Evolutionary conservation across 164 flowering plant genomes (phyloP).

Genomic region (Akebia trifoliata): DNA sequence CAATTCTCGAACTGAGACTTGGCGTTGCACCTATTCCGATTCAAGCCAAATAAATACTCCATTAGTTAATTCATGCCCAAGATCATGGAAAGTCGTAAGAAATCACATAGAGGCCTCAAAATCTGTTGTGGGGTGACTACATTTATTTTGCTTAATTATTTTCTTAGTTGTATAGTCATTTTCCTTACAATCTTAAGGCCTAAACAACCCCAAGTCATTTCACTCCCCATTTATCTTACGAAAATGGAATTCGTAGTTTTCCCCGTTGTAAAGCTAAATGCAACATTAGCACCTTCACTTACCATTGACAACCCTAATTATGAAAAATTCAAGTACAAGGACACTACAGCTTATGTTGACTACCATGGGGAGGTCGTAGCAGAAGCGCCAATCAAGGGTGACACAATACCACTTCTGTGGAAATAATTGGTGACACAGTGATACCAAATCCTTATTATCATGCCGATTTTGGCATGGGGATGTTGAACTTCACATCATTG

Average conservation of each 20-base stretch:
- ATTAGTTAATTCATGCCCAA: no score
- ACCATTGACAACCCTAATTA: slow-evolving; percentile 35
- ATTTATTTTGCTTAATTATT: slow-evolving; percentile 16
- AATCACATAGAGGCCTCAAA: slow-evolving; percentile 20
- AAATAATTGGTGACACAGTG: slow-evolving; percentile 22
- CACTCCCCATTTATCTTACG: slow-evolving; percentile 13
- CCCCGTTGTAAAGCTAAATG: slow-evolving; percentile 14
- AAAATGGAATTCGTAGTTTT: slow-evolving; percentile 9
- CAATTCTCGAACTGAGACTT: not conserved
- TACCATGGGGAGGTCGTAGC: slow-evolving; percentile 26
- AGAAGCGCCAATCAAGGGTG: slow-evolving; percentile 24
- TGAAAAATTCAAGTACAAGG: slow-evolving; percentile 37
- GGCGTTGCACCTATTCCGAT: not conserved
- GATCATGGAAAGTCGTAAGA: not conserved
- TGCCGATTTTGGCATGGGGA: slow-evolving; percentile 21
- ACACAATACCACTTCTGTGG: slow-evolving; percentile 16
- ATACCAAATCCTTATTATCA: slow-evolving; percentile 18
- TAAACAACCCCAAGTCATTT: slow-evolving; percentile 30
- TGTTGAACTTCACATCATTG: slow-evolving; percentile 31
- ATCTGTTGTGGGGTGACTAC: slow-evolving; percentile 25
- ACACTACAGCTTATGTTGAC: slow-evolving; percentile 20
- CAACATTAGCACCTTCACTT: slow-evolving; percentile 23
- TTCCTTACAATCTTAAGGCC: slow-evolving; percentile 40
- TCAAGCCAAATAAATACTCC: no score
- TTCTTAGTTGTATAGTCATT: slow-evolving; percentile 18